Conservation (phyloP, 208 protist species). For the Leptomonas pyrrhocoris region DNA sequence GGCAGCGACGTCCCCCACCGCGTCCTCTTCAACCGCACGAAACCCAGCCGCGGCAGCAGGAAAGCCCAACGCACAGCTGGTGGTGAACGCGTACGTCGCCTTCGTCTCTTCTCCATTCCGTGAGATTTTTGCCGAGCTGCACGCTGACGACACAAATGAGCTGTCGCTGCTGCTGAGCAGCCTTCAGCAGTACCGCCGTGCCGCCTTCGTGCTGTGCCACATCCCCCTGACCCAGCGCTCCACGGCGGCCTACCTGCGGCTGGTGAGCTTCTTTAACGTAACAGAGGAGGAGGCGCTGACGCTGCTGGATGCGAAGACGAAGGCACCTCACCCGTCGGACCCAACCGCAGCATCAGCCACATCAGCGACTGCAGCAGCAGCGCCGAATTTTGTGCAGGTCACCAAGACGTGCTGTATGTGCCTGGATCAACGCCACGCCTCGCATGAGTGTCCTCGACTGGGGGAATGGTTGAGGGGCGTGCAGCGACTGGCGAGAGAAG, state of each 20-base stretch:
- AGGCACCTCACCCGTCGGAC: background rate
- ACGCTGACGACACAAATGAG: constrained; percentile 56
- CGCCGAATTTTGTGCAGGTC: constrained; percentile 84
- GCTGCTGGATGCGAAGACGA: constrained; percentile 41
- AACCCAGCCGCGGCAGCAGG: background rate
- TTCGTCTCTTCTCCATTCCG: constrained; percentile 83
- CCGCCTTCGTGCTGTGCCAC: constrained; percentile 87
- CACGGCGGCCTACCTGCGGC: constrained; percentile 58
- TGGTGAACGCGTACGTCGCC: constrained; percentile 77
- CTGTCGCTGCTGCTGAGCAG: constrained; percentile 69
- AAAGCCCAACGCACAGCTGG: constrained; percentile 36
- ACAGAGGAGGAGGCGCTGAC: constrained; percentile 62
- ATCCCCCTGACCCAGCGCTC: constrained; percentile 59
- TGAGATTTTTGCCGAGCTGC: constrained; percentile 65
- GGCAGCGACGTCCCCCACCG: background rate
- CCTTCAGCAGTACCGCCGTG: constrained; percentile 74
- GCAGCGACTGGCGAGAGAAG: constrained; percentile 21
- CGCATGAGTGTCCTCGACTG: constrained; percentile 72
- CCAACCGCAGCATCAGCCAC: background rate
- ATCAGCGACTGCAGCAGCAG: background rate
- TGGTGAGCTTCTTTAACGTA: constrained; percentile 74
- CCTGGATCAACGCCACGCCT: constrained; percentile 82
- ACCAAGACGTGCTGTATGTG: constrained; percentile 90
- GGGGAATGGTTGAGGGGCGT: constrained; percentile 63
- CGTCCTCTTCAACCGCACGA: background rate